A percentile compares a stretch with the other conserved stretches of the same genome.
Conservation (phyloP, 1,139 yeast genomes). For the Candida tunisiensis region DNA sequence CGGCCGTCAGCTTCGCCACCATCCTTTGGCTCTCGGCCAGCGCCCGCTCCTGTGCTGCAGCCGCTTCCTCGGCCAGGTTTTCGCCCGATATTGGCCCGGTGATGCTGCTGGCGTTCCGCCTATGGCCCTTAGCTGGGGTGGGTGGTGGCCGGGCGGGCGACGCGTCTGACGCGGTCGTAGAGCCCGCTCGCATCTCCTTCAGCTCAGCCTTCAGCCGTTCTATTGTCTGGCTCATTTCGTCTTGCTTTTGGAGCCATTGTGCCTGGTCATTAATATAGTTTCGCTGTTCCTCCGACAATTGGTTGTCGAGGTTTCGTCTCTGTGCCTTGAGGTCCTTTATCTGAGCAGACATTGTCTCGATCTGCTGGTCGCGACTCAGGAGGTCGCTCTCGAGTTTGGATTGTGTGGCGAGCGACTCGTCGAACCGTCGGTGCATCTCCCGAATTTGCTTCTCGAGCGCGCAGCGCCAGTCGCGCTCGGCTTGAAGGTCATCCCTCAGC, state of each 20-base stretch:
- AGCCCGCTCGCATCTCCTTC: constrained; percentile 3
- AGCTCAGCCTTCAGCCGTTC: constrained; percentile 8
- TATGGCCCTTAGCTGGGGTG: background rate
- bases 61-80: background rate
- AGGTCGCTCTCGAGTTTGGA: constrained; percentile 16
- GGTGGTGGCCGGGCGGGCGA: background rate
- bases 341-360: constrained; percentile 8
- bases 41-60: background rate
- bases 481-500: too few relatives aligned
- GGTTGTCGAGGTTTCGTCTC: constrained; percentile 10
- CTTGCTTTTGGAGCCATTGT: constrained; percentile 16
- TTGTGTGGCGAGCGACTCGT: constrained; percentile 6
- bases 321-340: constrained; percentile 8
- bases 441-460: background rate
- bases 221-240: constrained; percentile 10
- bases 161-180: background rate
- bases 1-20: constrained; percentile 2
- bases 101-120: constrained; percentile 2
- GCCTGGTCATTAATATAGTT: constrained; percentile 18
- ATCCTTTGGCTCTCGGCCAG: background rate
- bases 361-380: constrained; percentile 10
- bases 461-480: too few relatives aligned
- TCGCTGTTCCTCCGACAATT: constrained; percentile 8
- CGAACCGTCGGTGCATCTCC: background rate
- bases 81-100: constrained; percentile 2